phyloP scores from a whole-genome alignment of 495 filamentous ascomycete genomes.

The Tuber indicum region DNA sequence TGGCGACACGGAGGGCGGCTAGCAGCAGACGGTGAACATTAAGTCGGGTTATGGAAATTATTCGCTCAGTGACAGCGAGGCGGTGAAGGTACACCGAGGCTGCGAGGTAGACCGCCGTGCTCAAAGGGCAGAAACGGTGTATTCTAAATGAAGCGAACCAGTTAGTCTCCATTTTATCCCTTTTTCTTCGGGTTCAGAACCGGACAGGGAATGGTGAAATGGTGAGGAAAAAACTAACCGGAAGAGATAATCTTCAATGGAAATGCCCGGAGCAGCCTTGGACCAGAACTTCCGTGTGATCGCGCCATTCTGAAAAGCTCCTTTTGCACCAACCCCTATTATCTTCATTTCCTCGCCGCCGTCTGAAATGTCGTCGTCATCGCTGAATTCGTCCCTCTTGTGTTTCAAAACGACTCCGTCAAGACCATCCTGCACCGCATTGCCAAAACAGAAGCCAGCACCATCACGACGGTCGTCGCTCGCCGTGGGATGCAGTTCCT shows the following conservation, averaged over 20 bases:
- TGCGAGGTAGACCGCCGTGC: slow-evolving; percentile 92
- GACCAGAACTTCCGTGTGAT: slow-evolving; percentile 88
- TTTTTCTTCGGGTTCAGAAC: neutral
- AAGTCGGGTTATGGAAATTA: slow-evolving; percentile 65
- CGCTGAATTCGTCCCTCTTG: slow-evolving; percentile 26
- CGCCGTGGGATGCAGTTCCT: slow-evolving; percentile 39
- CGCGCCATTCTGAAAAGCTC: slow-evolving; percentile 64
- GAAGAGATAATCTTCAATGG: slow-evolving; percentile 74
- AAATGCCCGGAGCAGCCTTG: slow-evolving; percentile 71
- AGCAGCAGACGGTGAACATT: slow-evolving; percentile 86
- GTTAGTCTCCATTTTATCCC: slow-evolving; percentile 11
- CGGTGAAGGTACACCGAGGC: slow-evolving; percentile 82
- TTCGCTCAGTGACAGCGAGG: slow-evolving; percentile 65
- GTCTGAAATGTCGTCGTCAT: slow-evolving; percentile 40
- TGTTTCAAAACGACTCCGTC: slow-evolving; percentile 46
- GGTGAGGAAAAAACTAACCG: slow-evolving; percentile 45
- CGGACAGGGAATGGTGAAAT: slow-evolving; percentile 8
- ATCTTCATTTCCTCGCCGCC: slow-evolving; percentile 46
- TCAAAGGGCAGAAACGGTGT: slow-evolving; percentile 87
- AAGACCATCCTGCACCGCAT: slow-evolving; percentile 38
- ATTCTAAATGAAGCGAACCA: slow-evolving; percentile 45
- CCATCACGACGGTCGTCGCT: slow-evolving; percentile 20
- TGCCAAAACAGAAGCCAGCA: slow-evolving; percentile 37
- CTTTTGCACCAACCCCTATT: slow-evolving; percentile 57
- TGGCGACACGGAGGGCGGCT: slow-evolving; percentile 75